Evolutionary conservation across 1,284 basidiomycete genomes (phyloP).

Genomic region (Trametes sp.): DNA sequence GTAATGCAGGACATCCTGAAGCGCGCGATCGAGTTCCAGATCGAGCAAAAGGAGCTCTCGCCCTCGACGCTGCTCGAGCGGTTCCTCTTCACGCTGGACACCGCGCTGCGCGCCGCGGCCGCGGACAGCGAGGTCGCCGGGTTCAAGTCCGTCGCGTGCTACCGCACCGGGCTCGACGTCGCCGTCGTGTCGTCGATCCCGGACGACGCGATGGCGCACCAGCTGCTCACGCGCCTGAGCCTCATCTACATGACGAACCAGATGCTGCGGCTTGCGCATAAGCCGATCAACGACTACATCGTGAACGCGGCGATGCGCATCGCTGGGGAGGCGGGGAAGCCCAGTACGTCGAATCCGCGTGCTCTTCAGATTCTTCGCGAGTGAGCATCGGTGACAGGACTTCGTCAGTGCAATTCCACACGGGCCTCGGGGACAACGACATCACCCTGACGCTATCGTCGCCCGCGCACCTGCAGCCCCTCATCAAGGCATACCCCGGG

Average conservation of each 20-base stretch:
- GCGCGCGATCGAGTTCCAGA: slow-evolving; percentile 38
- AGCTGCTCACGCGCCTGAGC: slow-evolving; percentile 28
- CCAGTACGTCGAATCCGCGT: slow-evolving; percentile 50
- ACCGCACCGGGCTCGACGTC: slow-evolving; percentile 74
- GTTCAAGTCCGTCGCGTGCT: slow-evolving; percentile 80
- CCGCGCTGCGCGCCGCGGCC: slow-evolving; percentile 46
- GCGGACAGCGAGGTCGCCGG: slow-evolving; percentile 60
- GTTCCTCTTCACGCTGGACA: slow-evolving; percentile 47
- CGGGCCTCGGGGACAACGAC: slow-evolving; percentile 79
- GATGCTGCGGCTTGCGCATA: slow-evolving; percentile 61
- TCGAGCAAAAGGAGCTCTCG: slow-evolving; percentile 27
- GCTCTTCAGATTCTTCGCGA: neutral
- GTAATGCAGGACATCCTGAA: slow-evolving; percentile 50
- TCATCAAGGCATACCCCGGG: slow-evolving; percentile 67
- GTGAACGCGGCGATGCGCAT: slow-evolving; percentile 63
- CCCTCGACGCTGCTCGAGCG: slow-evolving; percentile 36
- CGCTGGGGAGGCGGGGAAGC: slow-evolving; percentile 59
- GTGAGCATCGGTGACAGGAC: neutral
- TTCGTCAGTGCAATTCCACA: slow-evolving; percentile 78
- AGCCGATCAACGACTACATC: slow-evolving; percentile 69
- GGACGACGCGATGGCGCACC: slow-evolving; percentile 13
- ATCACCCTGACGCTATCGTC: slow-evolving; percentile 65
- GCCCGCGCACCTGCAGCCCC: slow-evolving; percentile 69
- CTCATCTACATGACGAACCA: slow-evolving; percentile 34
- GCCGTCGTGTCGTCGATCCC: slow-evolving; percentile 26